Evolutionary conservation across 176 grass and related monocot genomes (phyloP), one percentile per base, ranked within the genome.

Genomic region (Bonia amplexicaulis): DNA sequence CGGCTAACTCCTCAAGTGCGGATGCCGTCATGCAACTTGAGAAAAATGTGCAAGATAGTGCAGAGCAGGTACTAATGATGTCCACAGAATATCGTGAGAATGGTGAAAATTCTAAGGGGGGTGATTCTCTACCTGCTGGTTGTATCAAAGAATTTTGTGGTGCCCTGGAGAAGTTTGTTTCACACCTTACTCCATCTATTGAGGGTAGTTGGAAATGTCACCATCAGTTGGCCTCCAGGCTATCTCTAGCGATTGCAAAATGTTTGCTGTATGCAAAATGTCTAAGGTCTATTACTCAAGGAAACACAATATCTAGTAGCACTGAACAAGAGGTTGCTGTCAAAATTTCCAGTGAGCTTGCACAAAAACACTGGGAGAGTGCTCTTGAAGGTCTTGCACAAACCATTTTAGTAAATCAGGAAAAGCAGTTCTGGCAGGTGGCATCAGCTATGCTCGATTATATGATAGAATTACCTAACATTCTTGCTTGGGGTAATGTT

Each of bases 371-470:
- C 76, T 98, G 93, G 93, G 78, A 76, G 80, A 90, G 44, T 88
- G 91, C 91, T 80, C 89, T 95, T 77, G 89, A 90, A 84, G 85
- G 77, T 79, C 87, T 95, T 74, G 65, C 80, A 35, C 80, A 84
- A 78, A 66, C 65, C 62, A 90, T 98, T 79, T 88, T 86, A 70
- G 73, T 66, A 90, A 93, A 76, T 90, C 92, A 93, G 85, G 65
- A 92, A 82, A 92, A 91, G 60, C 93, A 93, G 74, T 93, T 83
- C 73, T 98, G 95, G 95, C 89, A 95, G 82, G 87, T 95, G 80
- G 87, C 92, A 82, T 92, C 87, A 60, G 72, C 80, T 68, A 89
- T 98, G 93, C 82, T 95, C 25, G 93, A 95, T 67, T 98, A 88
- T 87, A 46, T 97, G 57, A 84, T 91, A 40, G 83, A 89, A 67